phyloP scores from a whole-genome alignment of 352 stramenopile genomes.

The Globisporangium cederbergense region DNA sequence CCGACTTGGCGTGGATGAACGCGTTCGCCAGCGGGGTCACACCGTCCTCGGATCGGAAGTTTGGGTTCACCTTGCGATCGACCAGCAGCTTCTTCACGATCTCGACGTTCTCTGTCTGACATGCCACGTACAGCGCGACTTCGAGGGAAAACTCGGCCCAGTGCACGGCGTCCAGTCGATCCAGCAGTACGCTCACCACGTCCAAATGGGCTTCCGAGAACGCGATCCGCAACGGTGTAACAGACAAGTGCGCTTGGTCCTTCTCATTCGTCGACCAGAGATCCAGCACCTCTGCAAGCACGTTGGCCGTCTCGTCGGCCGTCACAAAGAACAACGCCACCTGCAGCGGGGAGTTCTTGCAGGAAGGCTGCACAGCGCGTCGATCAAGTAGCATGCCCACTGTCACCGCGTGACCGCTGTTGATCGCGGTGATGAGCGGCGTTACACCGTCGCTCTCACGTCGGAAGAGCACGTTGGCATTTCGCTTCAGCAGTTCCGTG shows the following conservation, averaged over 20 bases:
- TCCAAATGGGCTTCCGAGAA: conserved; percentile 10
- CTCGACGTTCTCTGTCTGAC: conserved; percentile 5
- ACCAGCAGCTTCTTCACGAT: background rate
- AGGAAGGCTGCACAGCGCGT: background rate
- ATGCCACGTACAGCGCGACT: conserved; percentile 9
- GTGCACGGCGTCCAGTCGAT: background rate
- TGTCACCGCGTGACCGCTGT: background rate
- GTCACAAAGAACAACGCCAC: conserved; percentile 11
- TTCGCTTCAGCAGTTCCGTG: background rate
- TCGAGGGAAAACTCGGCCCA: conserved; percentile 8
- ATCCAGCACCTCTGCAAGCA: conserved; percentile 7
- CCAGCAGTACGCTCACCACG: conserved; percentile 7
- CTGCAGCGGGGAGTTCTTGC: background rate
- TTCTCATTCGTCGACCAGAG: background rate
- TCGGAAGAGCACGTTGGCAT: conserved; percentile 5
- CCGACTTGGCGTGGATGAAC: conserved; percentile 4
- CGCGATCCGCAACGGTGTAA: background rate
- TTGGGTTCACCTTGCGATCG: background rate
- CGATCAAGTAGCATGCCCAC: conserved; percentile 7
- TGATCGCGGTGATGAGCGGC: conserved; percentile 8
- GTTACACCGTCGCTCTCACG: conserved; percentile 9
- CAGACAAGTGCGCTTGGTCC: background rate
- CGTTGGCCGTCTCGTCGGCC: conserved; percentile 1
- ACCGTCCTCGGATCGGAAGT: conserved; percentile 3
- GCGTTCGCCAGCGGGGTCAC: conserved; percentile 8